Base-by-base conservation (phyloP, 176 grass and related monocot genomes). In the Eleusine indica region DNA sequence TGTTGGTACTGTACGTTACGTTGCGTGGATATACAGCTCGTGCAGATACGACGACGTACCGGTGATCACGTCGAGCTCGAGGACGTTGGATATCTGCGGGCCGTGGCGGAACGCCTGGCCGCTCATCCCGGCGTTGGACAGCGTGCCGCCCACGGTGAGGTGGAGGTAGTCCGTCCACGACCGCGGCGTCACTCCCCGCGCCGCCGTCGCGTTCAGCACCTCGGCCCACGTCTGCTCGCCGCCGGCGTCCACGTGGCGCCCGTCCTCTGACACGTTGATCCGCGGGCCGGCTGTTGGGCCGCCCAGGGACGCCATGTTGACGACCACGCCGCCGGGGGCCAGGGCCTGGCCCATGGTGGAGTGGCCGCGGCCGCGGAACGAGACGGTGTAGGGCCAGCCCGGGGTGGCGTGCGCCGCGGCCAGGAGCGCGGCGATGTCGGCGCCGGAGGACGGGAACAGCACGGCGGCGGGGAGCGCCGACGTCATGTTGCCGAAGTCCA, bases 101-200 rank as follows among this genome's bases (percentile, higher is more conserved):
- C 96, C 96, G 68, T 92, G 76, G 9, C 89, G 96, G 85, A 78
- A 92, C 4, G 89, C 60, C 83, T 98, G 93, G 4, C 96, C 96
- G 64, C 96, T 95, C 80, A 95, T n/a, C 11, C 96, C 93, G 54
- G 93, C 96, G 79, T 95, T 94, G 29, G 96, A 95, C n/a, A 98
- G 93, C 17, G 96, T 98, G 47, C 96, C 96, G 57, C 91, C 96
- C 47, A 98, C 91, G 12, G 95, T 97, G 46, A 97, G 83, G 83
- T 94, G 58, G 52, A 97, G 78, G 82, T 97, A 97, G 74, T 97
- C 95, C 15, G 95, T 97, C 92, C 92, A 97, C 38, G 95, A 86
- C 19, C 74, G 85, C 49, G 95, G 92, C 73, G 92, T 66, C 39
- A 97, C 81, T 10, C 92, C 88, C 64, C 57, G 89, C 61, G 25